Conservation (phyloP, 2,329 filamentous ascomycete genomes). For the Tetracladium maxilliforme region DNA sequence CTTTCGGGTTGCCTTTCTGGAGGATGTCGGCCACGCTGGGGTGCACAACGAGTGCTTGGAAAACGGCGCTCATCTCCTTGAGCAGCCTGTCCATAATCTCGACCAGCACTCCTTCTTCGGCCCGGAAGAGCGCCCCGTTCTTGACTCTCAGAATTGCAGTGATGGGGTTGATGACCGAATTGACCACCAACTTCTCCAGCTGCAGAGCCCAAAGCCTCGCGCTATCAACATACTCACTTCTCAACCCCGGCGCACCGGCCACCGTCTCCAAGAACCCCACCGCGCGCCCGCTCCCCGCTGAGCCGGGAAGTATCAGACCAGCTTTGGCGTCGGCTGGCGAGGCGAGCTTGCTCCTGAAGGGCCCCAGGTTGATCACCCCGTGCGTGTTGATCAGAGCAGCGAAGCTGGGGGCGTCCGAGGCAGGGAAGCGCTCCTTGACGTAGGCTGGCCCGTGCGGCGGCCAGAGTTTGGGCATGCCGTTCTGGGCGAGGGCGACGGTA, state of each 20-base stretch:
- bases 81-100: slow-evolving; percentile 55
- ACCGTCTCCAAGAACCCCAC: slow-evolving; percentile 27
- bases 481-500: slow-evolving; percentile 76
- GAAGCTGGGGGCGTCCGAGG: slow-evolving; percentile 49
- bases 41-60: slow-evolving; percentile 32
- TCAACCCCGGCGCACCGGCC: slow-evolving; percentile 24
- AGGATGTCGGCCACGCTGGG: no score
- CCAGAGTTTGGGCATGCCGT: slow-evolving; percentile 67
- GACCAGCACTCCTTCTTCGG: slow-evolving; percentile 31
- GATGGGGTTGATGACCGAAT: slow-evolving; percentile 72
- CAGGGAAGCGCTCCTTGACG: slow-evolving; percentile 44
- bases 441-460: no score
- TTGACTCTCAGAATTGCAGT: slow-evolving; percentile 62
- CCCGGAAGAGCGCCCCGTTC: slow-evolving; percentile 63
- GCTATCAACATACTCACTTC: slow-evolving; percentile 20
- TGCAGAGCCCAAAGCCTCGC: slow-evolving; percentile 44
- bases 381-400: slow-evolving; percentile 51
- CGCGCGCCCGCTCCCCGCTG: slow-evolving; percentile 1
- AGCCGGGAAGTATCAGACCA: slow-evolving; percentile 26
- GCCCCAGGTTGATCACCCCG: slow-evolving; percentile 33
- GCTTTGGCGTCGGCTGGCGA: slow-evolving; percentile 31
- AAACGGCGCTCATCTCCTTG: slow-evolving; percentile 59
- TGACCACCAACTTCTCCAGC: slow-evolving; percentile 75
- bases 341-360: slow-evolving; percentile 36
- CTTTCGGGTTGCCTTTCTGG: no score